Evolutionary conservation across 192 early-diverging fungal species (phyloP).

Genomic region (Powellomyces hirtus): DNA sequence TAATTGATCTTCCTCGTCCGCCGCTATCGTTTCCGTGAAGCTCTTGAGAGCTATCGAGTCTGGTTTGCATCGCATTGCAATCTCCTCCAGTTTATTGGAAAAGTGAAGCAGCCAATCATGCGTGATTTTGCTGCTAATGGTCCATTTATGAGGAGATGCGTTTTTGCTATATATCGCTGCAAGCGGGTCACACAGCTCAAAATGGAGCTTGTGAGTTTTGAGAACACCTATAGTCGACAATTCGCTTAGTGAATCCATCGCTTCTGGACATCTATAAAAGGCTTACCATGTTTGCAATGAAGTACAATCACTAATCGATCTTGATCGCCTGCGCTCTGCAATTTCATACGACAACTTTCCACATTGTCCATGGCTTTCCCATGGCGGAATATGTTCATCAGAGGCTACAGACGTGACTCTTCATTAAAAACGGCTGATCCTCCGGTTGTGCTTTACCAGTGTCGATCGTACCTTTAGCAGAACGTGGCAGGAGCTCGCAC

Average conservation of each 20-base stretch:
- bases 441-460: neutral
- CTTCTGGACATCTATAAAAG: neutral
- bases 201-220: slow-evolving; percentile 44
- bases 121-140: slow-evolving; percentile 32
- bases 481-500: slow-evolving; percentile 31
- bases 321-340: slow-evolving; percentile 14
- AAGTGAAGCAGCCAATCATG: slow-evolving; percentile 43
- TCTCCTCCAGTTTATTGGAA: slow-evolving; percentile 32
- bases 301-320: slow-evolving; percentile 39
- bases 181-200: slow-evolving; percentile 30
- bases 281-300: slow-evolving; percentile 38
- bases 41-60: slow-evolving; percentile 19
- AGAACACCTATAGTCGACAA: slow-evolving; percentile 30
- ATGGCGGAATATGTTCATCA: slow-evolving; percentile 35
- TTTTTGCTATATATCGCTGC: slow-evolving; percentile 34
- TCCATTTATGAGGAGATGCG: slow-evolving; percentile 25
- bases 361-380: slow-evolving; percentile 27
- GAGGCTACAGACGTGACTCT: slow-evolving; percentile 13
- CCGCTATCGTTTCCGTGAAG: slow-evolving; percentile 12
- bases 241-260: neutral
- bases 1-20: slow-evolving; percentile 1
- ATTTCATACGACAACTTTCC: slow-evolving; percentile 33
- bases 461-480: slow-evolving; percentile 28
- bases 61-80: slow-evolving; percentile 29
- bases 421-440: neutral